Percentiles rank a stretch among this genome's conserved stretches.
phyloP scores from a whole-genome alignment of 2,329 filamentous ascomycete species.

The Aaosphaeria arxii region DNA sequence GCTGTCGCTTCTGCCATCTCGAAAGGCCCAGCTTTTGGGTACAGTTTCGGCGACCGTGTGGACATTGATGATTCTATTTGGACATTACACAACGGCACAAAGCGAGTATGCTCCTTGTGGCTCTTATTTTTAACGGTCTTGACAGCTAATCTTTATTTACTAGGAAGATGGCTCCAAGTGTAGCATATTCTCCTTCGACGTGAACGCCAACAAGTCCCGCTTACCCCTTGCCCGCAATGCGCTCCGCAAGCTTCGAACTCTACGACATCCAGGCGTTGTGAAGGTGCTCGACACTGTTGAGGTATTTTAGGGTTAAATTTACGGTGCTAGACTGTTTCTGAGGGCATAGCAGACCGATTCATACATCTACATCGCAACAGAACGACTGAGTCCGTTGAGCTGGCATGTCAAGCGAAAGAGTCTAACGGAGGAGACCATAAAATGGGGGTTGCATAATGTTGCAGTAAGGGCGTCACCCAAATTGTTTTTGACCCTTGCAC shows the following conservation, averaged over 20 bases:
- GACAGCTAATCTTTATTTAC: conserved; percentile 17
- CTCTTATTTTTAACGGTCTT: conserved; percentile 2
- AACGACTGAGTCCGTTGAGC: conserved; percentile 78
- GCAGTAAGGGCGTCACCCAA: conserved; percentile 54
- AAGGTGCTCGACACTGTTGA: conserved; percentile 94
- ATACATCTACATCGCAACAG: conserved; percentile 94
- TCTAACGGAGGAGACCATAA: conserved; percentile 85
- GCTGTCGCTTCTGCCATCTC: conserved; percentile 96
- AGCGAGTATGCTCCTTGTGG: conserved; percentile 59
- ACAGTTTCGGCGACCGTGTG: conserved; percentile 87
- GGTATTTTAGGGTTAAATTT: conserved; percentile 46
- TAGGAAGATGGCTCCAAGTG: conserved; percentile 93
- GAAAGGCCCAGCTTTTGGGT: conserved; percentile 89
- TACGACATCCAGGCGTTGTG: conserved; percentile 91
- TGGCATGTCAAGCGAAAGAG: conserved; percentile 91
- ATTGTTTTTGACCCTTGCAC: neutral
- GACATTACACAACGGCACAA: conserved; percentile 93
- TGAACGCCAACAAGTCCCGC: conserved; percentile 73
- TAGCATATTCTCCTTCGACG: conserved; percentile 96
- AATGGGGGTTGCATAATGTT: conserved; percentile 89
- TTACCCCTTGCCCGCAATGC: conserved; percentile 90
- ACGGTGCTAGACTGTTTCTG: too few species aligned
- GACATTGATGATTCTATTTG: conserved; percentile 93
- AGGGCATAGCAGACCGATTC: conserved; percentile 68
- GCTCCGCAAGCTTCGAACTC: conserved; percentile 85